A percentile compares a stretch with the other conserved stretches of the same genome.
These are phyloP conservation scores for Mycothermus thermophilus DNA, from an alignment of 495 filamentous ascomycete species.

Conservation along the genomic window DNA sequence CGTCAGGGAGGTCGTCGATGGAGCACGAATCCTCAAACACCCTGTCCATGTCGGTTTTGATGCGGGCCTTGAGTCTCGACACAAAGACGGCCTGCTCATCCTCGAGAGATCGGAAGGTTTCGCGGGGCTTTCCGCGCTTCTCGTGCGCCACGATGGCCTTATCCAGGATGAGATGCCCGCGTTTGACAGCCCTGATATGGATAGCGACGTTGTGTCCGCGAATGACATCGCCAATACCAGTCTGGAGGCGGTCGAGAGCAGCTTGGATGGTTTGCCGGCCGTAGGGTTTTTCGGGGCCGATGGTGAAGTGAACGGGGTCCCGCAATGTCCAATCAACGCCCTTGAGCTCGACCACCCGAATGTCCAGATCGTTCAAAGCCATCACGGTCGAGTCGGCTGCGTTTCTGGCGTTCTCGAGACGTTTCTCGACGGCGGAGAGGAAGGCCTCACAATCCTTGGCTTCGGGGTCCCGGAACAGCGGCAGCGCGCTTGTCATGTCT, in stretches of 20 bases:
- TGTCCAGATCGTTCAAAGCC: slow-evolving; percentile 28
- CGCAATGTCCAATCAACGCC: slow-evolving; percentile 26
- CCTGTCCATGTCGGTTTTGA: slow-evolving; percentile 30
- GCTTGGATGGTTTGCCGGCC: slow-evolving; percentile 27
- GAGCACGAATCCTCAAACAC: slow-evolving; percentile 33
- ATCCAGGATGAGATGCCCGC: slow-evolving; percentile 32
- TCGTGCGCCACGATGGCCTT: slow-evolving; percentile 32
- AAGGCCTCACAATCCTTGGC: slow-evolving; percentile 24
- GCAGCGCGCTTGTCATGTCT: slow-evolving; percentile 24
- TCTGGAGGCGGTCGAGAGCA: slow-evolving; percentile 31
- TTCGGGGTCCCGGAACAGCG: slow-evolving; percentile 24
- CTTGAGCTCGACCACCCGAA: slow-evolving; percentile 28
- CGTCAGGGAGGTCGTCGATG: slow-evolving; percentile 24
- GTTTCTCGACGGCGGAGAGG: slow-evolving; percentile 17
- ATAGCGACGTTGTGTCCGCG: slow-evolving; percentile 29
- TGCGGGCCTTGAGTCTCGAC: slow-evolving; percentile 22
- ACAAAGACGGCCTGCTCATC: slow-evolving; percentile 15
- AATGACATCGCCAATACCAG: slow-evolving; percentile 31
- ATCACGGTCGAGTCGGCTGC: slow-evolving; percentile 22
- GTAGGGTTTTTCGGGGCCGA: slow-evolving; percentile 20
- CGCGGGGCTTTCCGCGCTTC: slow-evolving; percentile 8
- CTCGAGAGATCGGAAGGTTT: slow-evolving; percentile 10
- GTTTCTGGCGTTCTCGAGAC: slow-evolving; percentile 16
- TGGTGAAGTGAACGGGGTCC: slow-evolving; percentile 23
- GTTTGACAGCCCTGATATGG: slow-evolving; percentile 30